These are phyloP conservation scores for Zymoseptoria tritici DNA, from an alignment of 2,329 filamentous ascomycete species.

Conservation along the genomic window DNA sequence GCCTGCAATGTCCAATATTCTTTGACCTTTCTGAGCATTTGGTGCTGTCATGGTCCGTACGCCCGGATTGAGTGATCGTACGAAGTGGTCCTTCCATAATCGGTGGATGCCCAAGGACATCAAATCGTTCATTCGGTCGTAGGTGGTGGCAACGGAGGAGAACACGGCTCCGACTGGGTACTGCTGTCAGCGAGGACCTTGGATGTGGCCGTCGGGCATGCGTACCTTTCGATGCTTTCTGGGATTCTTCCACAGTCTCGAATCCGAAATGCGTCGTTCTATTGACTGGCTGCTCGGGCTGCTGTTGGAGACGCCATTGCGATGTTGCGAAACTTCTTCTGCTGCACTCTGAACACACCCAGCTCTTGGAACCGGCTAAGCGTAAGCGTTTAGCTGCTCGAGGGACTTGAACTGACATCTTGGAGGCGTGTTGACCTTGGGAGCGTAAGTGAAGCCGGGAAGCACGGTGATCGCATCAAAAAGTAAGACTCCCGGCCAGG, in stretches of 20 bases:
- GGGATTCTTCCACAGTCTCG: slow-evolving; percentile 69
- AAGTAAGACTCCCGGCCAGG: neutral
- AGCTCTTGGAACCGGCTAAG: slow-evolving; percentile 10
- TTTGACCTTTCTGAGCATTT: slow-evolving; percentile 45
- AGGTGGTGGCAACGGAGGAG: slow-evolving; percentile 86
- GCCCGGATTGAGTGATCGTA: slow-evolving; percentile 82
- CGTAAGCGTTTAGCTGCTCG: slow-evolving; percentile 29
- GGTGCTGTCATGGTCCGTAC: slow-evolving; percentile 39
- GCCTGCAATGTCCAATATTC: slow-evolving; percentile 90
- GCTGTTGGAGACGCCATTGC: slow-evolving; percentile 26
- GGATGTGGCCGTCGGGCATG: neutral
- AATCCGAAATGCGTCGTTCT: slow-evolving; percentile 85
- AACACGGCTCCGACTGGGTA: slow-evolving; percentile 73
- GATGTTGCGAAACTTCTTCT: slow-evolving; percentile 20
- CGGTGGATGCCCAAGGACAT: slow-evolving; percentile 98
- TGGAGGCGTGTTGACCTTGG: neutral
- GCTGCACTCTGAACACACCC: slow-evolving; percentile 19
- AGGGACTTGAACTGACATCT: slow-evolving; percentile 20
- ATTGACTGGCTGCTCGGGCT: slow-evolving; percentile 32
- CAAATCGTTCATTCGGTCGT: slow-evolving; percentile 98
- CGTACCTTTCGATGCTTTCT: slow-evolving; percentile 63
- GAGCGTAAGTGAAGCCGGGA: too few species aligned
- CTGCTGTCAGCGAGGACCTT: slow-evolving; percentile 6
- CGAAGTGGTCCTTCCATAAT: slow-evolving; percentile 96
- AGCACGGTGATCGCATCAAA: neutral